Conservation (phyloP, 2,329 filamentous ascomycete species). For the Colletotrichum chlorophyti region DNA sequence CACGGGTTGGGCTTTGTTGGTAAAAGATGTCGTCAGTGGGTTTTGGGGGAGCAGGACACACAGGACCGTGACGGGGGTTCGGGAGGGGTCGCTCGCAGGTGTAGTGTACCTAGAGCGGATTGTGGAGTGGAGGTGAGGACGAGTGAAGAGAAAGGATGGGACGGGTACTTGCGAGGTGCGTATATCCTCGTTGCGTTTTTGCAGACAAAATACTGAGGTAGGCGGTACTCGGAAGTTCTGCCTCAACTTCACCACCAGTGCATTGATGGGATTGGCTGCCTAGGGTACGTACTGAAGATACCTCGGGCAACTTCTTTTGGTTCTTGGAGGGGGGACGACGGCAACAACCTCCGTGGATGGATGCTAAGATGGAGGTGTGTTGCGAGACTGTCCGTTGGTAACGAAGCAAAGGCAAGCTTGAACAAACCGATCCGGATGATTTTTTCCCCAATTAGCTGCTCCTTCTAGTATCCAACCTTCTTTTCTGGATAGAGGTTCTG, state of each 20-base stretch:
- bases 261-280: not conserved
- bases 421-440: conserved; percentile 2
- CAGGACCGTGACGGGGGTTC: conserved; percentile 12
- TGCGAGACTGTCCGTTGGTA: conserved; percentile 14
- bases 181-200: too few relatives aligned
- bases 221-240: not conserved
- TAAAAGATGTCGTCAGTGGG: conserved; percentile 28
- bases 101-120: too few relatives aligned
- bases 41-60: conserved; percentile 23
- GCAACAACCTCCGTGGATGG: not conserved
- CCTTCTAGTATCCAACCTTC: not conserved
- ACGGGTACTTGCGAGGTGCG: too few relatives aligned
- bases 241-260: not conserved
- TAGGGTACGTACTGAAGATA: too few relatives aligned
- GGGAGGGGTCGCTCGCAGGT: conserved; percentile 28
- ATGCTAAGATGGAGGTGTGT: conserved; percentile 15
- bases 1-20: conserved; percentile 20
- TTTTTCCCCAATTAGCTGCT: not conserved
- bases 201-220: not conserved
- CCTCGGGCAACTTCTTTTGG: not conserved
- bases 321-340: conserved; percentile 9
- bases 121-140: not conserved
- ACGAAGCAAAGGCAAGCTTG: conserved; percentile 24
- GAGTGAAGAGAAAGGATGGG: not conserved
- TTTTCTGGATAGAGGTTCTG: not conserved